Conservation (phyloP, 306 rosid genomes). For the Vigna trinervia region DNA sequence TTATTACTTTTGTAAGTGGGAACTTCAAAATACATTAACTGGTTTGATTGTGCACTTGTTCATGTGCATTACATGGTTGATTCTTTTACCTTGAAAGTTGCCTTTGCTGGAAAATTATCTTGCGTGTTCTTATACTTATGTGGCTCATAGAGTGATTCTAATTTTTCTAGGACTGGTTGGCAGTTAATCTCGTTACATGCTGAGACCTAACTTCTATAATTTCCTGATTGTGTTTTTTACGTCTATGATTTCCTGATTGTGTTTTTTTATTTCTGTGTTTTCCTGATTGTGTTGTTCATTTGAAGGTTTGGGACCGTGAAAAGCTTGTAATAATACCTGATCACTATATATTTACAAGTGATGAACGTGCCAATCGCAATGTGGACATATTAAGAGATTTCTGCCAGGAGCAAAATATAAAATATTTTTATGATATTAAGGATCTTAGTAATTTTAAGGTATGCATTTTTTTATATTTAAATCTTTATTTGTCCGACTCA, state of each 20-base stretch:
- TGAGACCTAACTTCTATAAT: constrained; percentile 6
- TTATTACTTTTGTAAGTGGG: not conserved
- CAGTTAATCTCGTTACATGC: constrained; percentile 17
- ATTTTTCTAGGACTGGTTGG: not conserved
- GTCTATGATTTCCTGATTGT: no score
- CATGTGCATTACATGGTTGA: not conserved
- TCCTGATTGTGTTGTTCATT: constrained; percentile 36
- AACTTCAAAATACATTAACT: constrained; percentile 1
- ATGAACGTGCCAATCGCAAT: constrained; percentile 94
- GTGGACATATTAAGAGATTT: constrained; percentile 93
- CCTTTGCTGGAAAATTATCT: not conserved
- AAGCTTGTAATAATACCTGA: constrained; percentile 93
- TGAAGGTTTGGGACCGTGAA: constrained; percentile 96
- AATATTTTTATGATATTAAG: constrained; percentile 94
- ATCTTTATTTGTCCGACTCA: not conserved
- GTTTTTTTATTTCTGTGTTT: constrained; percentile 33
- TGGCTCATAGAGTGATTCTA: not conserved
- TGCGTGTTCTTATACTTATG: constrained; percentile 15
- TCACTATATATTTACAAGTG: constrained; percentile 90
- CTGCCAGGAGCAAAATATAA: constrained; percentile 84
- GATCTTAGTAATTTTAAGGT: constrained; percentile 94
- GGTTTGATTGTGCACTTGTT: constrained; percentile 17
- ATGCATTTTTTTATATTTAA: constrained; percentile 18
- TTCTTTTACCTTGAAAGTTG: constrained; percentile 7
- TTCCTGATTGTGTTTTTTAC: constrained; percentile 1